Percentiles rank a stretch among this genome's conserved stretches.
Conservation (phyloP, 108 stramenopile species). For the Pinguiococcus pyrenoidosus region DNA sequence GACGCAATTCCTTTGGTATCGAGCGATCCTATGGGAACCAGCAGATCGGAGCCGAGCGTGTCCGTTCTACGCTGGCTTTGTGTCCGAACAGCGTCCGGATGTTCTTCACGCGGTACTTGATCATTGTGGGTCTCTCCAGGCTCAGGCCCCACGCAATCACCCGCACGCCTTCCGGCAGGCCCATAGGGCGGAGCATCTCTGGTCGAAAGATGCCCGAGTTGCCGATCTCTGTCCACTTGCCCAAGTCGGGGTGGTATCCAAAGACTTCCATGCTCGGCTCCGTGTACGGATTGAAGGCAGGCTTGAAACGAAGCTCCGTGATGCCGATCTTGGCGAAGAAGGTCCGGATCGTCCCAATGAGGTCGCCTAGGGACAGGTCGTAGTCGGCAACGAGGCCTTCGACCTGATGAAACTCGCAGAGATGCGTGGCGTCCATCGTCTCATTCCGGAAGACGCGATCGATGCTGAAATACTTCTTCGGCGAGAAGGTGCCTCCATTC, state of each 20-base stretch:
- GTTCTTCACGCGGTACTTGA: slow-evolving; percentile 97
- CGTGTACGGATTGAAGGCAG: slow-evolving; percentile 99
- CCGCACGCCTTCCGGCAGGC: slow-evolving; percentile 95
- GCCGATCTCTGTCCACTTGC: slow-evolving; percentile 99
- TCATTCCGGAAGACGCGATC: slow-evolving; percentile 99
- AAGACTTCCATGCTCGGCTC: slow-evolving; percentile 99
- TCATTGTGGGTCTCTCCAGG: slow-evolving; percentile 98
- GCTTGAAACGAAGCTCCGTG: slow-evolving; percentile 96
- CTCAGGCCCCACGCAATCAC: slow-evolving; percentile 99
- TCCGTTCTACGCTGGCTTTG: slow-evolving; percentile 90
- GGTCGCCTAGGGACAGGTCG: slow-evolving; percentile 82
- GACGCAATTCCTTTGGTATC: no score
- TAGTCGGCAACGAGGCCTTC: slow-evolving; percentile 99
- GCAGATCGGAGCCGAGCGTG: slow-evolving; percentile 79
- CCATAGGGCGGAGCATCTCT: slow-evolving; percentile 98
- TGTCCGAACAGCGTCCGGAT: slow-evolving; percentile 99
- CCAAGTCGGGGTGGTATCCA: slow-evolving; percentile 98
- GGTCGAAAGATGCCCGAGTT: slow-evolving; percentile 98
- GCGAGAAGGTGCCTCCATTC: slow-evolving; percentile 75
- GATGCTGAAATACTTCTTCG: slow-evolving; percentile 88
- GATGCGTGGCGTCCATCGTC: slow-evolving; percentile 98
- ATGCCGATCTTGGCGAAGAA: slow-evolving; percentile 99
- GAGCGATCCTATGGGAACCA: slow-evolving; percentile 46
- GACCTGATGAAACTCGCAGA: slow-evolving; percentile 97
- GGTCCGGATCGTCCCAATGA: slow-evolving; percentile 94